phyloP scores from a whole-genome alignment of 257 asterid species.

The Parsonsia alboflavescens region DNA sequence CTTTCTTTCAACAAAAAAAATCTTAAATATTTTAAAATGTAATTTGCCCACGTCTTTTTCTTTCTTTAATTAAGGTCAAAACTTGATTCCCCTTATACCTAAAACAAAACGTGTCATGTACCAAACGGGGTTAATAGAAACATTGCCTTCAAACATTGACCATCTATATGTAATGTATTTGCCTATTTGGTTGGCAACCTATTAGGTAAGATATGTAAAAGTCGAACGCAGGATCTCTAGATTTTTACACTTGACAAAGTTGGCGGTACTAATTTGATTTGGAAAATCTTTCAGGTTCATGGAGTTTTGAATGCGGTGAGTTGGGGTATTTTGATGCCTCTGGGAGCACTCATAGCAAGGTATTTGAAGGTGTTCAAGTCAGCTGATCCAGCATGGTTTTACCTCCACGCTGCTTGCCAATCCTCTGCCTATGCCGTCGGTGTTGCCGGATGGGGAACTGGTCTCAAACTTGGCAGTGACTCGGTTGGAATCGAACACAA shows the following conservation, averaged over 20 bases:
- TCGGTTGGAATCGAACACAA: background rate
- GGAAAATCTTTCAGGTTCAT: background rate
- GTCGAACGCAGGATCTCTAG: no score
- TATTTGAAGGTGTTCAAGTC: constrained; percentile 1
- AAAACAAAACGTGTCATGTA: background rate
- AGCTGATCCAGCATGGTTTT: constrained; percentile 11
- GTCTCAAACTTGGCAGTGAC: constrained; percentile 10
- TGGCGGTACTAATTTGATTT: background rate
- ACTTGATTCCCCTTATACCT: background rate
- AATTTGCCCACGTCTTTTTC: background rate
- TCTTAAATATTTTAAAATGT: no score
- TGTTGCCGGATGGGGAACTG: constrained; percentile 13
- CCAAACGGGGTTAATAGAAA: background rate
- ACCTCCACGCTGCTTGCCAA: constrained; percentile 8
- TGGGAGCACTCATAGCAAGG: constrained; percentile 5
- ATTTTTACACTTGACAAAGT: no score
- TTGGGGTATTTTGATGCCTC: constrained; percentile 12
- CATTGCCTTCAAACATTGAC: constrained; percentile 3
- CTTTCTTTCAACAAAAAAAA: no score
- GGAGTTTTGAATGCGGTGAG: constrained; percentile 11
- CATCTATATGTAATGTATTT: background rate
- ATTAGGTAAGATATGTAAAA: background rate
- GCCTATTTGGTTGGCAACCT: background rate
- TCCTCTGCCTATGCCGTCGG: constrained; percentile 5
- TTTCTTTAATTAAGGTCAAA: background rate